Evolutionary conservation across 2,329 filamentous ascomycete genomes (phyloP), one percentile per base, ranked within the genome.

Genomic region (Mycosphaerella arachidis): DNA sequence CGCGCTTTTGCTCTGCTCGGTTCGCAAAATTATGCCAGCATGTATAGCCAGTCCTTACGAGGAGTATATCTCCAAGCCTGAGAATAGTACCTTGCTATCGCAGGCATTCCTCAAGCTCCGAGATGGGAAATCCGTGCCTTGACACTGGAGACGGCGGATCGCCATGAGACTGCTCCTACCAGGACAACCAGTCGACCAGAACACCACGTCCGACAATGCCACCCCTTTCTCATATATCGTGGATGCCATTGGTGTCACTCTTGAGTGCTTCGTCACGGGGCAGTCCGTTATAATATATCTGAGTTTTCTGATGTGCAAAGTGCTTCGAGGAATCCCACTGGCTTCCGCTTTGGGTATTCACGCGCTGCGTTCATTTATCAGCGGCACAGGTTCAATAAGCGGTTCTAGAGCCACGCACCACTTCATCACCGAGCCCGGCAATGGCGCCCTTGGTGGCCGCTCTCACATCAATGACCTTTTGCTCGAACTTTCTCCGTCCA

Each of bases 291-390:
- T 70, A 68, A 48, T 65, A 66, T 58, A 63, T 63, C 31, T 48
- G 58, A 35, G 50, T 61, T 57, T 56, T 57, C 57, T 56, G 61
- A 67, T 83, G 83, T 13, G 77, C 76, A 2, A 76, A 69, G 3
- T 77, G 77, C 1, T 77, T 75, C 0, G 74, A 66, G 53, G 79
- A 79, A 64, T 86, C 83, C 83, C 82, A 86, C 69, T 86, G 83
- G 27, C 77, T 81, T 56, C 78, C 79, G 35, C 73, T 72, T 65
- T 86, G 82, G 0, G 82, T 85, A 68, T 85, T 85, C 50, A 52
- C 35, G 50, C 18, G 18, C 40, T 43, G n/a, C 3, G n/a, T 6
- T 8, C 7, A 43, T n/a, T 18, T 3, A n/a, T 43, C 40, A 43
- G 40, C 40, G 4, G 40, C 40, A 43, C 6, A 16, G 7, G 13